Evolutionary conservation across 73 alveolate genomes (phyloP), one percentile per base, ranked within the genome.

Genomic region (Paramecium sonneborni): DNA sequence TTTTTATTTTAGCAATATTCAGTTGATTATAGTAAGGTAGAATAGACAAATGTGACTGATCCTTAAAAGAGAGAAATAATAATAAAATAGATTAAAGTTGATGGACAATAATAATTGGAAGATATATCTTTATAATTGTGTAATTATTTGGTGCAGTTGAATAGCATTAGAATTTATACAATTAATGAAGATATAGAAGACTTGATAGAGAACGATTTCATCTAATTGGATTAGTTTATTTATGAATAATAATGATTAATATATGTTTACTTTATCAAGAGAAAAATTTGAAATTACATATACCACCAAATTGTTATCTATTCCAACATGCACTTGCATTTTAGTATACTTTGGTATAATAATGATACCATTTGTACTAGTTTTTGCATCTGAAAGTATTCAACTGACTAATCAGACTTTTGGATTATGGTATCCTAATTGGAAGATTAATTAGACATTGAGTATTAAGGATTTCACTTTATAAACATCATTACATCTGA

Each of bases 201-300:
- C 24, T 46, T 88, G 85, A 88, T 88, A 43, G 94, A 88, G 30
- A 82, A 88, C 46, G 92, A 88, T 43, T 88, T 88, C 94, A 88
- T 88, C 39, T 69, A 88, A 44, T 88, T 88, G 55, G 94, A 88
- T 88, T 84, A 69, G 39, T 82, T 69, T 72, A 88, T 88, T 15
- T 88, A 69, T 56, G 86, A 62, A 62, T 32, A 62, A 62, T 62
- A 26, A 62, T 62, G 84, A 72, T 72, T 34, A 72, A 34, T 72
- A 35, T 72, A 72, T 72, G 86, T 35, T 72, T 72, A 72, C 86
- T 28, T 72, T 72, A 72, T 32, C 86, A 72, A 72, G 57, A 72
- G 86, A 72, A 41, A 72, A 72, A 35, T 35, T 72, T 72, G 86
- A 72, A 72, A 38, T 72, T 37, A 32, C 55, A 28, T 72, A 72